Evolutionary conservation across 768 basidiomycete genomes (phyloP), one percentile per base, ranked within the genome.

Genomic region (Pulveroboletus ravenelii): DNA sequence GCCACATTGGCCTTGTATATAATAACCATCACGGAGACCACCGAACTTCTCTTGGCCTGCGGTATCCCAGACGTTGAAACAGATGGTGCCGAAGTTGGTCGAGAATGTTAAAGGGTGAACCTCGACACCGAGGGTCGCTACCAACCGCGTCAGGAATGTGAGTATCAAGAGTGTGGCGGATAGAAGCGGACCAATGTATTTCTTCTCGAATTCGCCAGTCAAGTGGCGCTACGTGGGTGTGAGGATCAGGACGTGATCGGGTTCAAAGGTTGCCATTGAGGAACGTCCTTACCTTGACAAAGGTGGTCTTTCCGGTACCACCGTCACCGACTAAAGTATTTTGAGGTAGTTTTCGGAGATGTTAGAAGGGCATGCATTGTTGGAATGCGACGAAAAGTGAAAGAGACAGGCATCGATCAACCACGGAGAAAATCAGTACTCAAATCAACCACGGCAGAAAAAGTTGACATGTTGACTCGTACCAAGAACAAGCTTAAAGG

Each of bases 151-250:
- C 44, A 61, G 39, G 32, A 50, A 51, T 35, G 32, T 45, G 50
- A 43, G 52, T 47, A 56, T 54, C 56, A 50, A 44, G 50, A 48
- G 40, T 41, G 27, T 37, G 49, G 39, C 17, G 36, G 38, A 45
- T 41, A 47, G 37, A 52, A 34, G 64, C 87, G 51, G 71, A 94
- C 92, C 94, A 54, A 95, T 95, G 74, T 96, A 97, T 73, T 99
- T 99, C 83, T 99, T 99, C 78, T 99, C 95, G 71, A 99, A 98
- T 82, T 98, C 95, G 69, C 95, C 95, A 58, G 93, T 96, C 82
- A 95, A 84, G 75, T 97, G 94, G 70, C 93, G 91, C 91, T 92
- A 65, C 39, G 62, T 56, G 61, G 65, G 20, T 23, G 56, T 30
- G 35, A 54, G 62, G 73, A 85, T 87, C 81, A 83, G 77, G 55